Evolutionary conservation across 371 early-diverging fungal genomes (phyloP).

Genomic region (Syncephalastrum contaminatum): DNA sequence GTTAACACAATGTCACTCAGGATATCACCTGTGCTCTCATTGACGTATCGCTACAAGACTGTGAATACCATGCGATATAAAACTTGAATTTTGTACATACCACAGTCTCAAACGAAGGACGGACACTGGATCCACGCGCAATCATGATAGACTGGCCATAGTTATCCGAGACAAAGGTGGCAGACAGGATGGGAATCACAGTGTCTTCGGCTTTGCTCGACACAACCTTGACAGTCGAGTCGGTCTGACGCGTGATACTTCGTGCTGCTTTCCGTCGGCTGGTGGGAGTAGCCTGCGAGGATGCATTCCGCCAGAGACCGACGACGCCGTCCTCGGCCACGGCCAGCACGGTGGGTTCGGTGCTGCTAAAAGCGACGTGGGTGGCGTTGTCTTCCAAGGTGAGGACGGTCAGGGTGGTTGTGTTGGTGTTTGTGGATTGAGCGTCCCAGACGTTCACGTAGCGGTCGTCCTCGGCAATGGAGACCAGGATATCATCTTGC

Average conservation of each 20-base stretch:
- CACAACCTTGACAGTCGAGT: conserved; percentile 52
- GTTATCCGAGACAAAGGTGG: conserved; percentile 51
- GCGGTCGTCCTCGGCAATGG: conserved; percentile 75
- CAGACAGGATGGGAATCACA: conserved; percentile 62
- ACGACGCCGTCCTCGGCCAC: conserved; percentile 72
- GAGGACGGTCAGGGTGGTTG: conserved; percentile 54
- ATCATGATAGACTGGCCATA: conserved; percentile 57
- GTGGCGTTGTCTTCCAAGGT: conserved; percentile 64
- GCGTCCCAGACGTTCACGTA: conserved; percentile 79
- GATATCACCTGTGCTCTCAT: conserved; percentile 12
- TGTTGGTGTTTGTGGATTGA: conserved; percentile 47
- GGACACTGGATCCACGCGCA: conserved; percentile 69
- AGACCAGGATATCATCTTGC: conserved; percentile 59
- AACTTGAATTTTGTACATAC: conserved; percentile 24
- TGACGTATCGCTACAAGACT: conserved; percentile 13
- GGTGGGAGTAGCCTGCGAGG: conserved; percentile 18
- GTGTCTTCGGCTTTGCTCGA: conserved; percentile 37
- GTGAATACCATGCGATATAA: too few relatives aligned
- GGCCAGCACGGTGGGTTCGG: conserved; percentile 61
- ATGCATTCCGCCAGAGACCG: conserved; percentile 70
- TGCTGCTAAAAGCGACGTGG: conserved; percentile 51
- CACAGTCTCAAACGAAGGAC: conserved; percentile 75
- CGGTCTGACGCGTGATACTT: conserved; percentile 62
- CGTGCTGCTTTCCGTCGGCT: conserved; percentile 55
- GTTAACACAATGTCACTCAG: conserved; percentile 14